phyloP scores from a whole-genome alignment of 2,329 filamentous ascomycete species.

The Zymoseptoria tritici region DNA sequence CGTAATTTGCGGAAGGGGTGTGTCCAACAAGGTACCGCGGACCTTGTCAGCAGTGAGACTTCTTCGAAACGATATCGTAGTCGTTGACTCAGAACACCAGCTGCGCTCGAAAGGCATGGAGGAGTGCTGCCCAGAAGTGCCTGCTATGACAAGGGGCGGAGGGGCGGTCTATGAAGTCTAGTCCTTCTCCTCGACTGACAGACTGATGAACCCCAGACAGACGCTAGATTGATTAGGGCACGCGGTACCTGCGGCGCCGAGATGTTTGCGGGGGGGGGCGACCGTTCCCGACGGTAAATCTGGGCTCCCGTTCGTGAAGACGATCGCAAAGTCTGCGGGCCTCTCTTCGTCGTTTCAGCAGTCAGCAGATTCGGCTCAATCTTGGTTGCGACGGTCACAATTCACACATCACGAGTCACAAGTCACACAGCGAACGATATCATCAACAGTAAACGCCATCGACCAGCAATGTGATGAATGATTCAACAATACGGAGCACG shows the following conservation, averaged over 20 bases:
- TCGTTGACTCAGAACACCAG: neutral
- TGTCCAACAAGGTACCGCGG: neutral
- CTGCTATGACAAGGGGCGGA: no score
- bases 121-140: neutral
- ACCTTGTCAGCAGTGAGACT: neutral
- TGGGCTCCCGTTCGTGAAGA: neutral
- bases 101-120: neutral
- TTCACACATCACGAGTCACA: neutral
- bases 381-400: neutral
- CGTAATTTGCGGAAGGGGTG: neutral
- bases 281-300: neutral
- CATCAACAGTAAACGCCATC: neutral
- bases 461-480: neutral
- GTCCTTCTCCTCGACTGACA: no score
- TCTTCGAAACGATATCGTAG: neutral
- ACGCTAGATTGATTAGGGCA: neutral
- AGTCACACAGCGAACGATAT: neutral
- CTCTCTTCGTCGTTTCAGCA: neutral
- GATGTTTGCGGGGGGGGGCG: neutral
- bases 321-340: neutral
- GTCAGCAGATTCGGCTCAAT: neutral
- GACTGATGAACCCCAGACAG: neutral
- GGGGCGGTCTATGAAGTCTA: no score
- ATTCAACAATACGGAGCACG: neutral
- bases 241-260: neutral